Percentiles rank a stretch among this genome's conserved stretches.
Conservation (phyloP, 163 green algal species). For the Scenedesmus sp. region DNA sequence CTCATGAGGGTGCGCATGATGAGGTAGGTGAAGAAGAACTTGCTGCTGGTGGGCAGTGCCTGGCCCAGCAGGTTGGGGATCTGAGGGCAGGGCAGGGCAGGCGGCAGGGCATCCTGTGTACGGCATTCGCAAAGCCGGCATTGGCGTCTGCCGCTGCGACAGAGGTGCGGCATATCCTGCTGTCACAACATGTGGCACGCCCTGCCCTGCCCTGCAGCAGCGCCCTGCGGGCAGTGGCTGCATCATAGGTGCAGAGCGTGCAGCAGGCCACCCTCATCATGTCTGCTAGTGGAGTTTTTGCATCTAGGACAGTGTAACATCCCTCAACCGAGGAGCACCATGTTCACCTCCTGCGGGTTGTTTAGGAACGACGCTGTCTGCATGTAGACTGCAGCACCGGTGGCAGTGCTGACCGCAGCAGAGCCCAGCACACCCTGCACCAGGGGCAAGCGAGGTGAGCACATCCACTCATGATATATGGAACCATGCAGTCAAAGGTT, state of each 20-base stretch:
- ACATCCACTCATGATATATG: neutral
- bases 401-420: neutral
- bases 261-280: too few species aligned
- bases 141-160: neutral
- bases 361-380: neutral
- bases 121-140: neutral
- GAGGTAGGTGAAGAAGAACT: constrained; percentile 91
- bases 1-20: constrained; percentile 69
- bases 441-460: neutral
- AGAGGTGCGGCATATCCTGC: too few species aligned
- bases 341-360: constrained; percentile 33
- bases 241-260: too few species aligned
- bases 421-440: constrained; percentile 34
- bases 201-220: too few species aligned
- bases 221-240: too few species aligned
- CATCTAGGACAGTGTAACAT: too few species aligned
- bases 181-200: too few species aligned
- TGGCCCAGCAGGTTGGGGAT: constrained; percentile 69
- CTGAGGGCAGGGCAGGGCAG: neutral
- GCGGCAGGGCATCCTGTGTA: neutral
- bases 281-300: too few species aligned
- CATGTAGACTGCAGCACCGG: neutral
- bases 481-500: too few species aligned
- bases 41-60: constrained; percentile 78
- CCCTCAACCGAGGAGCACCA: neutral